phyloP scores from a whole-genome alignment of 2,329 filamentous ascomycete species.

The Hymenoscyphus infarciens region DNA sequence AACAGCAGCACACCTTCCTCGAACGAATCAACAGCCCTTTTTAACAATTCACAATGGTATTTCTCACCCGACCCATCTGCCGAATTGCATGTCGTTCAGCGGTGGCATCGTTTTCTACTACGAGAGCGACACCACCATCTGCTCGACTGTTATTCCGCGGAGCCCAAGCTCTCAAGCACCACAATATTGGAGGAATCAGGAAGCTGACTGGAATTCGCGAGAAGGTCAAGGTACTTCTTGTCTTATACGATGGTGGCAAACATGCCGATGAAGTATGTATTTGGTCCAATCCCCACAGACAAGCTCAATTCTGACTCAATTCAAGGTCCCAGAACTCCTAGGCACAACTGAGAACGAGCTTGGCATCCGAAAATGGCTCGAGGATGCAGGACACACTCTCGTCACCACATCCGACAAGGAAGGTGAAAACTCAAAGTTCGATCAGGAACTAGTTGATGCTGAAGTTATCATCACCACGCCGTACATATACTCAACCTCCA shows the following conservation, averaged over 20 bases:
- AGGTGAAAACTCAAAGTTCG: slow-evolving; percentile 85
- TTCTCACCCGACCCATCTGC: slow-evolving; percentile 33
- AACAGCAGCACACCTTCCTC: neutral
- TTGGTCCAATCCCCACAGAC: slow-evolving; percentile 8
- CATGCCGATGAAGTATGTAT: slow-evolving; percentile 70
- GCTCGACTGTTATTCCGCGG: slow-evolving; percentile 23
- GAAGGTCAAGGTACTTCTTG: slow-evolving; percentile 91
- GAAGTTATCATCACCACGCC: slow-evolving; percentile 99
- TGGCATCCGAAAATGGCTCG: slow-evolving; percentile 93
- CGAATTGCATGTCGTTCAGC: slow-evolving; percentile 26
- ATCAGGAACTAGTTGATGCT: slow-evolving; percentile 92
- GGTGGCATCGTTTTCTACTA: slow-evolving; percentile 20
- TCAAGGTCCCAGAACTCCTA: slow-evolving; percentile 65
- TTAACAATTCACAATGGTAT: slow-evolving; percentile 45
- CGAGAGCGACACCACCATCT: slow-evolving; percentile 22
- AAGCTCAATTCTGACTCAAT: slow-evolving; percentile 18
- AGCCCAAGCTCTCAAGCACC: slow-evolving; percentile 19
- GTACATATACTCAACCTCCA: slow-evolving; percentile 45
- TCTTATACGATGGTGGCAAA: slow-evolving; percentile 84
- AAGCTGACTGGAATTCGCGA: slow-evolving; percentile 35
- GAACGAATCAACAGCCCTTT: neutral
- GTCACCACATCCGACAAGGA: slow-evolving; percentile 99
- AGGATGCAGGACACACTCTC: slow-evolving; percentile 93
- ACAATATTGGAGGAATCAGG: slow-evolving; percentile 32
- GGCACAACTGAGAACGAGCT: slow-evolving; percentile 99